Evolutionary conservation across 2,329 filamentous ascomycete genomes (phyloP), one percentile per base, ranked within the genome.

Genomic region (Pseudogymnoascus sp.): DNA sequence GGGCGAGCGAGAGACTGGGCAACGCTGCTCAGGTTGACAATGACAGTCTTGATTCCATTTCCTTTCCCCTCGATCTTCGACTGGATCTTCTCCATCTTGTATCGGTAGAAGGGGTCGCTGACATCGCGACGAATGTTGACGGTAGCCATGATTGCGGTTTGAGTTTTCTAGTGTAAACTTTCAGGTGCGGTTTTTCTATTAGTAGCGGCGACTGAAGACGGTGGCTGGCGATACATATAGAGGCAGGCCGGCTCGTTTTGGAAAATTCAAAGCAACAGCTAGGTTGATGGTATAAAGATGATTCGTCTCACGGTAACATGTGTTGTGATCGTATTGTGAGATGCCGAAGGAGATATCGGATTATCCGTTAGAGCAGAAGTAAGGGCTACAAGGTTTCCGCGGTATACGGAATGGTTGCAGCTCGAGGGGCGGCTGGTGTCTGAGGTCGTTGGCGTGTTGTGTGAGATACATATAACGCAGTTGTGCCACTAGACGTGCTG

Each of bases 1-100:
- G 93, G 93, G 72, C 95, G 93, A 73, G 91, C 91, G 71, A 99
- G 87, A 67, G 93, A 96, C 74, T 90, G 83, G 72, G 93, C 93
- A 71, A 99, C 92, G 75, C 90, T 96, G 83, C 87, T 91, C 75
- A 99, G 81, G 79, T 99, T 99, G 84, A 96, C 91, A 72, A 99
- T 88, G 74, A 99, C 95, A 72, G 84, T 99, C 84, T 99, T 99
- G 87, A 99, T 99, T 76, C 95, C 95, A 82, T 99, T 99, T 71
- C 95, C 95, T 81, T 99, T 99, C 80, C 95, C 95, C 82, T 99
- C 95, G 73, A 99, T 96, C 85, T 99, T 99, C 78, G 95, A 96
- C 83, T 96, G 91, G 76, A 99, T 83, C 73, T 87, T 89, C 82
- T 97, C 95, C 95, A 99, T 99, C 87, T 99, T 99, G 88, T 99